A percentile compares a stretch with the other conserved stretches of the same genome.
phyloP scores from a whole-genome alignment of 2,329 filamentous ascomycete genomes.

The Clonostachys rosea region DNA sequence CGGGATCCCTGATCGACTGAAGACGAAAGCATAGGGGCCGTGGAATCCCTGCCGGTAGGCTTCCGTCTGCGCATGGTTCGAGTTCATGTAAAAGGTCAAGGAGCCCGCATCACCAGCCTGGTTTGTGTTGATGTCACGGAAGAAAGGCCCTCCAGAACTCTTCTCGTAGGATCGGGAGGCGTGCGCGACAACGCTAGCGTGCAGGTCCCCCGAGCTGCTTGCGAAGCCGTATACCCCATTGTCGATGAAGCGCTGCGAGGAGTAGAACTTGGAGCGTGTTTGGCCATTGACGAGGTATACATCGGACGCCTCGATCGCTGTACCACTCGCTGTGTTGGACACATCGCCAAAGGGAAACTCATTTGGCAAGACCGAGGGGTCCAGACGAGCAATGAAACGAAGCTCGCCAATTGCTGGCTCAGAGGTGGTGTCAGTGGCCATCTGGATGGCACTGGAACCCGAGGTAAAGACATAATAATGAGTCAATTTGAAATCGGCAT shows the following conservation, averaged over 20 bases:
- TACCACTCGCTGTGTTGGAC: slow-evolving; percentile 48
- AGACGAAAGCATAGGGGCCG: slow-evolving; percentile 59
- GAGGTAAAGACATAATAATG: slow-evolving; percentile 59
- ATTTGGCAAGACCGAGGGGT: slow-evolving; percentile 40
- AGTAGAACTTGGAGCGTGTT: slow-evolving; percentile 68
- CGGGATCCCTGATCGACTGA: slow-evolving; percentile 54
- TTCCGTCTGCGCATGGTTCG: slow-evolving; percentile 59
- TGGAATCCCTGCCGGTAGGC: slow-evolving; percentile 57
- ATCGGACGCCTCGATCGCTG: slow-evolving; percentile 52
- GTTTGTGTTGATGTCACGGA: slow-evolving; percentile 62
- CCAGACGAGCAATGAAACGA: slow-evolving; percentile 59
- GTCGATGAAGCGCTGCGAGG: slow-evolving; percentile 65
- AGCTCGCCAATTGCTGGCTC: slow-evolving; percentile 55
- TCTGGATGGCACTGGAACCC: slow-evolving; percentile 55
- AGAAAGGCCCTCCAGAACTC: slow-evolving; percentile 63
- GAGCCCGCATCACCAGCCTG: slow-evolving; percentile 52
- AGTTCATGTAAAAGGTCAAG: slow-evolving; percentile 68
- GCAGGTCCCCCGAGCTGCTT: no score
- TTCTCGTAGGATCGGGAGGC: slow-evolving; percentile 5
- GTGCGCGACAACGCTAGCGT: no score
- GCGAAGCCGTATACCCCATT: slow-evolving; percentile 22
- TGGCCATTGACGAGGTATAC: slow-evolving; percentile 56
- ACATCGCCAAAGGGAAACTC: slow-evolving; percentile 49
- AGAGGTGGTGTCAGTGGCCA: slow-evolving; percentile 57
- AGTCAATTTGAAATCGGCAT: slow-evolving; percentile 29